A percentile compares a stretch with the other conserved stretches of the same genome.
Evolutionary conservation across 2,329 filamentous ascomycete species (phyloP).

Genomic region (Sclerotinia glacialis): DNA sequence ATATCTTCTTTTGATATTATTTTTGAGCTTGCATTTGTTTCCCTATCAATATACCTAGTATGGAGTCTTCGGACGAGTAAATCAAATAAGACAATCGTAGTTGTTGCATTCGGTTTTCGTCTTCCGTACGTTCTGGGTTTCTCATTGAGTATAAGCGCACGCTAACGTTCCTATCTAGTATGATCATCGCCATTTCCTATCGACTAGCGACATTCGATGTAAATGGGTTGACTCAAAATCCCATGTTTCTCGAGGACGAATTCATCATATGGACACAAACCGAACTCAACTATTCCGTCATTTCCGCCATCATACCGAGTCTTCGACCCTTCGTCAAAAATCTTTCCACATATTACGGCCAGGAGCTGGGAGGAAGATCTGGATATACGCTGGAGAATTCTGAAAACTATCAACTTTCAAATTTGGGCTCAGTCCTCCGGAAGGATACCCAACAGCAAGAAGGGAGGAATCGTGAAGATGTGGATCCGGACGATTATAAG

Average conservation of each 20-base stretch:
- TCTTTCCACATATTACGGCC: conserved; percentile 39
- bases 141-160: background rate
- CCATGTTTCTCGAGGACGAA: conserved; percentile 41
- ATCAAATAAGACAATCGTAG: conserved; percentile 42
- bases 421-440: background rate
- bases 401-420: conserved; percentile 21
- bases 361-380: conserved; percentile 19
- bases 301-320: conserved; percentile 45
- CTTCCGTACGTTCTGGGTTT: conserved; percentile 38
- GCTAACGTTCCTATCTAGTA: conserved; percentile 32
- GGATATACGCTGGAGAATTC: conserved; percentile 13
- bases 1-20: conserved; percentile 44
- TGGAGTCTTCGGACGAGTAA: conserved; percentile 41
- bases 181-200: conserved; percentile 43
- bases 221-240: conserved; percentile 39
- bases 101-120: conserved; percentile 44
- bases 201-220: conserved; percentile 42
- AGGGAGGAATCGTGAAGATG: conserved; percentile 1
- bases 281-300: conserved; percentile 44
- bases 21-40: conserved; percentile 43
- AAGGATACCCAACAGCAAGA: background rate
- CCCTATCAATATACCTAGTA: conserved; percentile 42
- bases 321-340: conserved; percentile 46
- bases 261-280: conserved; percentile 43
- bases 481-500: conserved; percentile 22